Percentiles rank a stretch among this genome's conserved stretches.
These are phyloP conservation scores for Parachaetomium inaequale DNA, from an alignment of 495 filamentous ascomycete species.

Conservation along the genomic window DNA sequence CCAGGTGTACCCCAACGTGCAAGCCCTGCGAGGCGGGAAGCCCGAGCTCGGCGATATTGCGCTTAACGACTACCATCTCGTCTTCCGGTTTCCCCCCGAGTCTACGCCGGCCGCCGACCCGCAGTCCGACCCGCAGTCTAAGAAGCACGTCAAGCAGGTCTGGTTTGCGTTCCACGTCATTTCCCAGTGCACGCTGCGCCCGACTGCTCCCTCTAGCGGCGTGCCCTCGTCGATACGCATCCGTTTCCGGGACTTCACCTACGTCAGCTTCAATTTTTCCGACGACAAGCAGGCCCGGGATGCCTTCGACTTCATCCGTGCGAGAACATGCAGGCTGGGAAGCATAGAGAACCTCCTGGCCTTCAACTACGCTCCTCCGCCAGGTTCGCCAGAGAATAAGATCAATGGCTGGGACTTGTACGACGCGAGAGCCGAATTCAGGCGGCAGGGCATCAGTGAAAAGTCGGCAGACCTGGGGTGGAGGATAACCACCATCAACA, in stretches of 20 bases:
- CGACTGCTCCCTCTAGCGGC: slow-evolving; percentile 65
- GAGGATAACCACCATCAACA: slow-evolving; percentile 88
- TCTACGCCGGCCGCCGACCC: slow-evolving; percentile 28
- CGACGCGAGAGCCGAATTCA: slow-evolving; percentile 75
- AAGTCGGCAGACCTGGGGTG: slow-evolving; percentile 72
- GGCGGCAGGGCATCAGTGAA: slow-evolving; percentile 73
- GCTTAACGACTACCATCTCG: slow-evolving; percentile 42
- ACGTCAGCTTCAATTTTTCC: slow-evolving; percentile 83
- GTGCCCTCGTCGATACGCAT: slow-evolving; percentile 80
- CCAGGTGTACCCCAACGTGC: slow-evolving; percentile 39
- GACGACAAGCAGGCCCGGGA: slow-evolving; percentile 72
- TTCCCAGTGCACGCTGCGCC: slow-evolving; percentile 65
- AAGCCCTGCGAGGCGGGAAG: slow-evolving; percentile 43
- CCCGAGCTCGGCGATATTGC: slow-evolving; percentile 42
- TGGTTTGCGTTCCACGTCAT: slow-evolving; percentile 97
- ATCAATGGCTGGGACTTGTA: slow-evolving; percentile 88
- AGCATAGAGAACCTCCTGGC: slow-evolving; percentile 88
- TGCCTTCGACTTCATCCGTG: slow-evolving; percentile 83
- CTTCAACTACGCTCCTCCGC: slow-evolving; percentile 74
- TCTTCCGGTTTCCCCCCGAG: slow-evolving; percentile 37
- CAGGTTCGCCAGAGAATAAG: slow-evolving; percentile 59
- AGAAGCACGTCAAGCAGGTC: slow-evolving; percentile 59
- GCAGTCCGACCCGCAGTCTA: slow-evolving; percentile 32
- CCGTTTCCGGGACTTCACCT: slow-evolving; percentile 87
- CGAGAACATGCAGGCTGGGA: slow-evolving; percentile 76